A percentile compares a stretch with the other conserved stretches of the same genome.
Conservation (phyloP, 2,329 filamentous ascomycete genomes). For the Neocucurbitaria cava region DNA sequence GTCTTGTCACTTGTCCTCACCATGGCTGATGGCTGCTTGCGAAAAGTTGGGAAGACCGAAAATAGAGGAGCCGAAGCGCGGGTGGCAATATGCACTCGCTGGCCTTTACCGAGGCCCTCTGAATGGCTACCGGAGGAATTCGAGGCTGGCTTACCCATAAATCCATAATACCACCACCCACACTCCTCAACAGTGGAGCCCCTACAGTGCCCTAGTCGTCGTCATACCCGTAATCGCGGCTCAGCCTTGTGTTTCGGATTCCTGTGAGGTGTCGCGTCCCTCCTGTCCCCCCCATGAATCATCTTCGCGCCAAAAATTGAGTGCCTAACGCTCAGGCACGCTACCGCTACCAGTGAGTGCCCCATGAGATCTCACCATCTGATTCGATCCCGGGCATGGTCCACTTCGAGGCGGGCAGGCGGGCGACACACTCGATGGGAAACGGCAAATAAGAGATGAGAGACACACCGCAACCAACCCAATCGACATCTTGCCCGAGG, state of each 20-base stretch:
- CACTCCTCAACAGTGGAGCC: neutral
- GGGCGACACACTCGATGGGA: neutral
- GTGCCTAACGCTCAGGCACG: conserved; percentile 22
- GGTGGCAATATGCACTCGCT: conserved; percentile 6
- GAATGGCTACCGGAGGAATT: conserved; percentile 1
- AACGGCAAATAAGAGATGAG: neutral
- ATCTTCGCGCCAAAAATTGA: conserved; percentile 18
- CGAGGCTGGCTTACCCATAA: neutral
- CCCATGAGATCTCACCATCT: conserved; percentile 11
- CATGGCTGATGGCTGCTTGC: too few relatives aligned
- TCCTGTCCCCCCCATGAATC: conserved; percentile 11
- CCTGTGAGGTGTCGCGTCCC: conserved; percentile 35
- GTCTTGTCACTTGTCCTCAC: conserved; percentile 4
- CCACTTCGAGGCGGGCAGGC: too few relatives aligned
- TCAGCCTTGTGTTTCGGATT: conserved; percentile 33
- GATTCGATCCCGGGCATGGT: conserved; percentile 24
- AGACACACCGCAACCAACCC: conserved; percentile 11
- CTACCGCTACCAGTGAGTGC: neutral
- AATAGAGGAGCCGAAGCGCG: conserved; percentile 13
- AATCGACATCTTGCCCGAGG: conserved; percentile 9
- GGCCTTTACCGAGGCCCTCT: neutral
- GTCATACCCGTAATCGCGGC: conserved; percentile 4
- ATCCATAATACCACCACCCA: neutral
- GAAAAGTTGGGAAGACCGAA: conserved; percentile 9
- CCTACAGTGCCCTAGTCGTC: conserved; percentile 2